Percentiles rank a stretch among this genome's conserved stretches.
Evolutionary conservation across 257 asterid genomes (phyloP).

Genomic region (Solanum virginianum): DNA sequence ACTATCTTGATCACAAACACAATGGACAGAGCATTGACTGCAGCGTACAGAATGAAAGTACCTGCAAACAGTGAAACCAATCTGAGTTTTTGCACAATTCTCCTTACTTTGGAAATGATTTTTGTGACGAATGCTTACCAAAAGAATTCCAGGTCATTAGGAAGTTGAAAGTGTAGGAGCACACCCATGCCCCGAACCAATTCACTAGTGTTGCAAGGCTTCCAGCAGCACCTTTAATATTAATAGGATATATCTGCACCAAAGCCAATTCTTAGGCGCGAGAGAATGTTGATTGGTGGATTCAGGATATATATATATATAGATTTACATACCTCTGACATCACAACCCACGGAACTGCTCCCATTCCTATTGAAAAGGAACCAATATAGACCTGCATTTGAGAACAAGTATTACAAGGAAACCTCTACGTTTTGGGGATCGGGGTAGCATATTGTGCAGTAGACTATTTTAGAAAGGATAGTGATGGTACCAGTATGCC

Average conservation of each 20-base stretch:
- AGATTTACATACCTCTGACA: conserved; percentile 66
- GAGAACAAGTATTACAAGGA: not conserved
- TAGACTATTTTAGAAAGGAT: not conserved
- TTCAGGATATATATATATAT: not conserved
- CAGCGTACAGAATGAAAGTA: conserved; percentile 64
- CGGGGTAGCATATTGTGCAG: not conserved
- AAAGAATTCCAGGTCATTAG: conserved; percentile 83
- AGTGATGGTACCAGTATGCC: conserved; percentile 65
- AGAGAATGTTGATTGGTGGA: not conserved
- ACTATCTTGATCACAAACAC: conserved; percentile 59
- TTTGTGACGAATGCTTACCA: conserved; percentile 23
- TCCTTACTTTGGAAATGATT: not conserved
- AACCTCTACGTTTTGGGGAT: not conserved
- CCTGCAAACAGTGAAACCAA: conserved; percentile 30
- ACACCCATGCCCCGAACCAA: conserved; percentile 91
- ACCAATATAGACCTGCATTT: conserved; percentile 63
- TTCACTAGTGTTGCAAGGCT: conserved; percentile 82
- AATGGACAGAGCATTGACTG: conserved; percentile 46
- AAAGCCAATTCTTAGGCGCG: not conserved
- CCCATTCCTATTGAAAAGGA: conserved; percentile 92
- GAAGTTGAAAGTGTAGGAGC: conserved; percentile 82
- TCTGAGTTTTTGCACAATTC: not conserved
- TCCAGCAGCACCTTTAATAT: conserved; percentile 87
- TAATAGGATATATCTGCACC: conserved; percentile 73
- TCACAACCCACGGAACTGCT: conserved; percentile 98